Evolutionary conservation across 2,329 filamentous ascomycete genomes (phyloP), one percentile per base, ranked within the genome.

Genomic region (Rugonectria rugulosa): DNA sequence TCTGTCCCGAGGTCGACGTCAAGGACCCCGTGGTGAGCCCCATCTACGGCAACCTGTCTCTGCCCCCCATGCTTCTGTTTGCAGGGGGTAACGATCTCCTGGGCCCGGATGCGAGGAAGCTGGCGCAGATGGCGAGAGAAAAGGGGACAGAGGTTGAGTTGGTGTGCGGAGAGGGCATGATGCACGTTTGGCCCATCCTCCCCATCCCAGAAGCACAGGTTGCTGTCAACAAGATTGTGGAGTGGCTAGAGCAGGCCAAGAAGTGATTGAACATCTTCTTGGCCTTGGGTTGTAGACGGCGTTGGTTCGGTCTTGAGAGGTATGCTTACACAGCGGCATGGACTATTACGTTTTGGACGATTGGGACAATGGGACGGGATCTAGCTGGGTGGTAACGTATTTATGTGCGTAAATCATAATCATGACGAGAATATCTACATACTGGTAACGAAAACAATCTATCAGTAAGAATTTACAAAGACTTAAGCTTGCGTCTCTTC

Each of bases 131-230:
- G 52, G 69, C 57, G 10, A 59, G 47, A 53, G 62, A 63, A 7
- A 52, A 62, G 10, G 68, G 68, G 5, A 53, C 64, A 11, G 59
- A 69, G 31, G 65, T 67, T 19, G 69, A 69, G 27, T 43, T 70
- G 9, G 59, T 72, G 5, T 36, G 65, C 12, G 70, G 71, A 12
- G 63, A 67, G 56, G 69, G 67, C 6, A 67, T 73, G 71, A 60
- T 72, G 42, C 71, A 73, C 27, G 68, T 69, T 8, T 73, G 71
- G 70, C 69, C 69, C 5, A 19, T 72, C 27, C 32, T 72, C 5
- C 63, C 69, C 7, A 62, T 70, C 4, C 62, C 63, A 21, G 71
- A 73, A 52, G 68, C 63, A 4, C 57, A 50, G 14, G 48, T 60
- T 23, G 69, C 70, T 1, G 44, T 69, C 19, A 62, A 70, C 5